Evolutionary conservation across 345 rosid species (phyloP).

Genomic region (Populus tremula): DNA sequence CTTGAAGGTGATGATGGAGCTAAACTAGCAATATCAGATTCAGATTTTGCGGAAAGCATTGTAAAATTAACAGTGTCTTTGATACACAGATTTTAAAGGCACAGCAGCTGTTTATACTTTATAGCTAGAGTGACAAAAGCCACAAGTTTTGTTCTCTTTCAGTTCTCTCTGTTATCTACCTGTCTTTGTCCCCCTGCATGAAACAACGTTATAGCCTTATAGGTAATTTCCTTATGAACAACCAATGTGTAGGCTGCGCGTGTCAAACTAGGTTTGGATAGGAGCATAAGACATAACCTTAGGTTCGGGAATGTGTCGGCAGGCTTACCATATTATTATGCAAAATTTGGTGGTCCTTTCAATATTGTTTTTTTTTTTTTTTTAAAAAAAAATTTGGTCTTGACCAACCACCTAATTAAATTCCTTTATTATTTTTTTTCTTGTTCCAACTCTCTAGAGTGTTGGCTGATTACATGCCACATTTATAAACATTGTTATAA

Average conservation of each 20-base stretch:
- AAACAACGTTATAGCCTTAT: neutral
- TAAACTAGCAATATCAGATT: slow-evolving; percentile 70
- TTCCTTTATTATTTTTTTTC: neutral
- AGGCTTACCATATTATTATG: neutral
- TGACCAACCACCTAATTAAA: slow-evolving; percentile 22
- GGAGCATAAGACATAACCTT: neutral
- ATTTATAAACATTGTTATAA: neutral
- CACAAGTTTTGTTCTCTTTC: neutral
- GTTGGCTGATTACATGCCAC: slow-evolving; percentile 8
- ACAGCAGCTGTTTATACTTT: neutral
- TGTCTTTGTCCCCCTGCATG: neutral
- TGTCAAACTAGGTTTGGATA: slow-evolving; percentile 12
- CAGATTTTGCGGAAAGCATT: slow-evolving; percentile 65
- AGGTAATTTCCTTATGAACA: slow-evolving; percentile 5
- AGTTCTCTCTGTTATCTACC: neutral
- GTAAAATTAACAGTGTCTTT: neutral
- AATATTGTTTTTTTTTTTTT: neutral
- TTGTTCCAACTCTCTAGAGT: neutral
- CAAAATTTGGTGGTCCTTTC: slow-evolving; percentile 10
- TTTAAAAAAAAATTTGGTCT: neutral
- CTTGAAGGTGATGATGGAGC: slow-evolving; percentile 78
- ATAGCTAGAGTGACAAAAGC: slow-evolving; percentile 2
- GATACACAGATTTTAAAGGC: too few species aligned
- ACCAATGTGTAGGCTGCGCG: neutral
- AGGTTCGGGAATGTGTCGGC: slow-evolving; percentile 23